Evolutionary conservation across 2,329 filamentous ascomycete genomes (phyloP).

Genomic region (Ophiosphaerella narmari): DNA sequence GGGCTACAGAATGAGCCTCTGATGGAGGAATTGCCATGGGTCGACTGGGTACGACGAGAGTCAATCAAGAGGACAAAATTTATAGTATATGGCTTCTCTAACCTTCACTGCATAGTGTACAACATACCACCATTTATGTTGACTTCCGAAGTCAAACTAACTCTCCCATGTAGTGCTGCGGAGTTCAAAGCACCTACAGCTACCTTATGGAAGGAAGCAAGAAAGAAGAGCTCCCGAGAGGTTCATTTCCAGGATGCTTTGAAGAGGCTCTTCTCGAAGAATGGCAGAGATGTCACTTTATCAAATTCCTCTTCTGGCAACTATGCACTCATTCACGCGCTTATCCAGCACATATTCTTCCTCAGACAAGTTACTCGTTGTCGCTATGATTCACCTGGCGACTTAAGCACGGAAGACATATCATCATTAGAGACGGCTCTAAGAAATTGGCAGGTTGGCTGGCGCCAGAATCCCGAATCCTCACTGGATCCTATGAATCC

Average conservation of each 20-base stretch:
- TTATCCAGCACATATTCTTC: slow-evolving; percentile 74
- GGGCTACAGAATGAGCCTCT: slow-evolving; percentile 60
- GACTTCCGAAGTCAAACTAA: slow-evolving; percentile 59
- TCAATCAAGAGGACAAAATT: slow-evolving; percentile 60
- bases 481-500: slow-evolving; percentile 57
- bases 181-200: slow-evolving; percentile 61
- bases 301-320: slow-evolving; percentile 56
- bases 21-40: slow-evolving; percentile 58
- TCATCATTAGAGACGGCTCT: slow-evolving; percentile 50
- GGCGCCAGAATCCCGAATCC: slow-evolving; percentile 48
- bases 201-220: slow-evolving; percentile 53
- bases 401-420: slow-evolving; percentile 47
- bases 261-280: slow-evolving; percentile 39
- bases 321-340: slow-evolving; percentile 72
- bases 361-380: slow-evolving; percentile 59
- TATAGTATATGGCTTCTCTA: slow-evolving; percentile 63
- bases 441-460: slow-evolving; percentile 48
- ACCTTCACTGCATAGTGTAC: slow-evolving; percentile 66
- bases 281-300: slow-evolving; percentile 38
- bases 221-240: slow-evolving; percentile 26
- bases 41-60: slow-evolving; percentile 60
- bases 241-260: slow-evolving; percentile 40
- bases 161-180: slow-evolving; percentile 59
- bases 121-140: slow-evolving; percentile 63
- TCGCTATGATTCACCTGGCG: slow-evolving; percentile 37